phyloP scores from a whole-genome alignment of 768 basidiomycete genomes.

The Collybiopsis confluens region DNA sequence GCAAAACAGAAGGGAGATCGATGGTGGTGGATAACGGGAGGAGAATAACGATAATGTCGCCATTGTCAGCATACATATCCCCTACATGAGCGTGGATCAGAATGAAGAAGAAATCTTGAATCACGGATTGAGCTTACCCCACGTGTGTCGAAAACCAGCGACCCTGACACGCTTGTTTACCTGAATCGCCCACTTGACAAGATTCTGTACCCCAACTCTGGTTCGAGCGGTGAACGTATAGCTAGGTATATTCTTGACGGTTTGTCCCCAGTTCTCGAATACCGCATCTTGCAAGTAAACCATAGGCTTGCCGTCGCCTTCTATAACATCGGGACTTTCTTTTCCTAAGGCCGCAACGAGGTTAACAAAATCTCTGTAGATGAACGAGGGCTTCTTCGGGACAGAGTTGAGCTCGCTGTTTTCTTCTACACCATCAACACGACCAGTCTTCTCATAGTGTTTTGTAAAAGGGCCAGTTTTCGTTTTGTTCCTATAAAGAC shows the following conservation, averaged over 20 bases:
- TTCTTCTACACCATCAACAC: not conserved
- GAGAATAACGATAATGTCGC: not conserved
- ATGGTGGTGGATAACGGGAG: not conserved
- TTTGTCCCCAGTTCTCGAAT: slow-evolving; percentile 1
- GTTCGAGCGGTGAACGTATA: not conserved
- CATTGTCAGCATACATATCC: not conserved
- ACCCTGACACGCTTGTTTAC: not conserved
- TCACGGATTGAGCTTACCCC: not conserved
- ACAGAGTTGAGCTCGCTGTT: not conserved
- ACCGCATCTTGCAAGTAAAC: not conserved
- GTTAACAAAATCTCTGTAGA: not conserved
- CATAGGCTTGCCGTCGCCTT: not conserved
- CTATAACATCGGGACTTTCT: not conserved
- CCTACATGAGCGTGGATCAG: too few species aligned
- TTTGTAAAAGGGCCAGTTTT: too few species aligned
- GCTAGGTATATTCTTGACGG: not conserved
- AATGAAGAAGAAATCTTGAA: too few species aligned
- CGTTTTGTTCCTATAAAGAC: not conserved
- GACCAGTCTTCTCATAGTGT: not conserved
- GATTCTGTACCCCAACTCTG: not conserved
- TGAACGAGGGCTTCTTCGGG: not conserved
- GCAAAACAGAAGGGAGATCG: not conserved
- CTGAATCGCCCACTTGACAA: not conserved
- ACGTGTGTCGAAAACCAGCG: not conserved
- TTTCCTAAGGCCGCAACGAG: not conserved